These are phyloP conservation scores for Westerdykella aurantiaca DNA, from an alignment of 2,329 filamentous ascomycete genomes.

Conservation along the genomic window DNA sequence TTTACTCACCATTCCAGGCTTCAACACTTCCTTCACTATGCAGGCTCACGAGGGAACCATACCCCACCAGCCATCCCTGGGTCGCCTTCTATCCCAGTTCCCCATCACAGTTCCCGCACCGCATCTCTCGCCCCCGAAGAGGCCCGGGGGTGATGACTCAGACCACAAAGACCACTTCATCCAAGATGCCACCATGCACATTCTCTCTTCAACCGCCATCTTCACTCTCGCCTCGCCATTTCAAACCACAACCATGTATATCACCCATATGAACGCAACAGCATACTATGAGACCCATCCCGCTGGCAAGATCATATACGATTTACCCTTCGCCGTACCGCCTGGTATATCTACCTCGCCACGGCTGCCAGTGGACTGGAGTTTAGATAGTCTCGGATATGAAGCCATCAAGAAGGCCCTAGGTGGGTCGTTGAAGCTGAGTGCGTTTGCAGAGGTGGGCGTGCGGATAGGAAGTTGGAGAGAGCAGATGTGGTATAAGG, in stretches of 20 bases:
- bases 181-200: slow-evolving; percentile 74
- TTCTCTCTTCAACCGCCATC: slow-evolving; percentile 78
- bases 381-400: slow-evolving; percentile 70
- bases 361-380: slow-evolving; percentile 75
- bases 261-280: slow-evolving; percentile 76
- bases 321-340: slow-evolving; percentile 67
- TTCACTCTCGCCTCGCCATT: slow-evolving; percentile 81
- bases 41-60: slow-evolving; percentile 66
- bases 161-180: slow-evolving; percentile 60
- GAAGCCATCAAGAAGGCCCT: slow-evolving; percentile 74
- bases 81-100: slow-evolving; percentile 65
- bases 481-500: slow-evolving; percentile 53
- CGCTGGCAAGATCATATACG: slow-evolving; percentile 71
- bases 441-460: slow-evolving; percentile 69
- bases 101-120: slow-evolving; percentile 68
- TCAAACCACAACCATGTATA: slow-evolving; percentile 62
- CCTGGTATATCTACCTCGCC: slow-evolving; percentile 70
- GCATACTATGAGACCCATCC: slow-evolving; percentile 78
- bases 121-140: slow-evolving; percentile 53
- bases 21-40: slow-evolving; percentile 74
- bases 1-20: slow-evolving; percentile 43
- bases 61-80: slow-evolving; percentile 66
- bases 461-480: slow-evolving; percentile 70
- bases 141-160: slow-evolving; percentile 35
- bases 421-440: slow-evolving; percentile 71